phyloP scores from a whole-genome alignment of 1,284 basidiomycete genomes.

The Apiotrichum gamsii region DNA sequence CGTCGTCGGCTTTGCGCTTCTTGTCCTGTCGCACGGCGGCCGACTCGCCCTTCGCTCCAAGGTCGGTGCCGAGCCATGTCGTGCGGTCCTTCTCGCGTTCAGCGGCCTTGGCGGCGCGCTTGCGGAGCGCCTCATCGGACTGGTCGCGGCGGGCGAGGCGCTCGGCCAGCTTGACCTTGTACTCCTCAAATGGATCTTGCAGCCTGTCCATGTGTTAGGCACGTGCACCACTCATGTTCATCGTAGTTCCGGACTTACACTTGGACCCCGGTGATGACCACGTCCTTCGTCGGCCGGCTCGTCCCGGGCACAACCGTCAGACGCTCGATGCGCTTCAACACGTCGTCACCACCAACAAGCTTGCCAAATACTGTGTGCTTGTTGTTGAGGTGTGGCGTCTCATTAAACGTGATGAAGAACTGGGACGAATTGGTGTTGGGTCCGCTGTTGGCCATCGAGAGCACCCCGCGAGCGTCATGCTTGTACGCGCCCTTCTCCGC shows the following conservation, averaged over 20 bases:
- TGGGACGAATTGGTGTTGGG: constrained; percentile 61
- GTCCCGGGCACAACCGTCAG: constrained; percentile 73
- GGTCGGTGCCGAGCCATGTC: constrained; percentile 47
- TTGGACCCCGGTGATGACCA: constrained; percentile 52
- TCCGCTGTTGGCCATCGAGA: constrained; percentile 90
- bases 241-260: no score
- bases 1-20: constrained; percentile 35
- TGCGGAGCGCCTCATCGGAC: constrained; percentile 39
- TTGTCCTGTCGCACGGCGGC: constrained; percentile 26
- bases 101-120: constrained; percentile 36
- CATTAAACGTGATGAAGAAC: constrained; percentile 81
- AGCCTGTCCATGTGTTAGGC: no score
- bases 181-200: constrained; percentile 50
- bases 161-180: constrained; percentile 43
- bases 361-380: constrained; percentile 90
- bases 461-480: constrained; percentile 68
- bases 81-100: constrained; percentile 49
- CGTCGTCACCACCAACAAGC: constrained; percentile 86
- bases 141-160: constrained; percentile 41
- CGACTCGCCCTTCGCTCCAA: constrained; percentile 42
- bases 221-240: no score
- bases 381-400: constrained; percentile 62
- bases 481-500: constrained; percentile 75
- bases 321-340: constrained; percentile 75
- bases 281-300: constrained; percentile 75